These are phyloP conservation scores for Cymodocea nodosa DNA, from an alignment of 116 monocot genomes.

Conservation along the genomic window DNA sequence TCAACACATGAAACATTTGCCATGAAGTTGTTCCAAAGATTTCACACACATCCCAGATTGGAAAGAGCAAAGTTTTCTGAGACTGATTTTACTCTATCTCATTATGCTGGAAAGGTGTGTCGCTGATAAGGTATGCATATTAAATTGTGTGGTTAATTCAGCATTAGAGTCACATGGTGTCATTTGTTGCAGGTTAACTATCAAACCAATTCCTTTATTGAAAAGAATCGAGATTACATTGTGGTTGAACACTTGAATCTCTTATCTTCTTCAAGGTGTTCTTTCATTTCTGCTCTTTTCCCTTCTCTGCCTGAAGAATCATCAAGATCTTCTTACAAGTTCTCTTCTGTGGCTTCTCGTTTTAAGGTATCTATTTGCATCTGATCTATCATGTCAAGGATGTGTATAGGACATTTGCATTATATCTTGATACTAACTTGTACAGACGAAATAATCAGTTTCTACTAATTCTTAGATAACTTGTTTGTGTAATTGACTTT, in stretches of 20 bases:
- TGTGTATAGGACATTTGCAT: neutral
- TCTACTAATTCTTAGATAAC: too few relatives aligned
- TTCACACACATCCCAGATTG: slow-evolving; percentile 53
- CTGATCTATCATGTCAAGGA: neutral
- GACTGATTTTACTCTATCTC: slow-evolving; percentile 75
- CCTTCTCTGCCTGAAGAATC: slow-evolving; percentile 51
- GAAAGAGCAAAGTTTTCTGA: slow-evolving; percentile 75
- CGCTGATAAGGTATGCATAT: too few relatives aligned
- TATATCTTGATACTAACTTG: too few relatives aligned
- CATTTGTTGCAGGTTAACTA: slow-evolving; percentile 52
- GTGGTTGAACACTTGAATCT: slow-evolving; percentile 66
- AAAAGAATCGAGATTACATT: slow-evolving; percentile 92
- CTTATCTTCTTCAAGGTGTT: slow-evolving; percentile 68
- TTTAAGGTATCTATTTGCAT: slow-evolving; percentile 54
- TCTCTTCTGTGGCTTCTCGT: slow-evolving; percentile 91
- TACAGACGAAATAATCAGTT: too few relatives aligned
- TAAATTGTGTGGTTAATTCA: neutral
- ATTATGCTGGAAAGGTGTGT: slow-evolving; percentile 97
- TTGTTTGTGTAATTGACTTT: too few relatives aligned
- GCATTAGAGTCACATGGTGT: neutral
- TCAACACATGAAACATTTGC: slow-evolving; percentile 80
- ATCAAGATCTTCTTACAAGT: slow-evolving; percentile 92
- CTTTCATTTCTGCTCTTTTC: slow-evolving; percentile 80
- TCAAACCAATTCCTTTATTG: slow-evolving; percentile 76
- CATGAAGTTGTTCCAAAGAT: slow-evolving; percentile 71